Base-by-base conservation (phyloP, 371 early-diverging fungal genomes). In the Dichotomocladium elegans region DNA sequence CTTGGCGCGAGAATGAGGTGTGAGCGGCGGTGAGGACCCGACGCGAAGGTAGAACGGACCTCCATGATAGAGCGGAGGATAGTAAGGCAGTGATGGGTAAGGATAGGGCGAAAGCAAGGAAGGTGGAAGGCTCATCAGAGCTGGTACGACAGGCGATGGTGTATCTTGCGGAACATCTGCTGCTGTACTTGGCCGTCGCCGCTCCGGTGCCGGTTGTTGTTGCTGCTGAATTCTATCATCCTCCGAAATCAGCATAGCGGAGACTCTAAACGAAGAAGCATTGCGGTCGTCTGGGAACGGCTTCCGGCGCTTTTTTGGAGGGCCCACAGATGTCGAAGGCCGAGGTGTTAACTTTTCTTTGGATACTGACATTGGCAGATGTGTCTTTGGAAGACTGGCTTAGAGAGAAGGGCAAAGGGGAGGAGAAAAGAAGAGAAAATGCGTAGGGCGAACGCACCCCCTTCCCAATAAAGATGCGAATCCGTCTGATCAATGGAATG, bases 241-340 rank as follows among this genome's bases (percentile, higher is more conserved):
- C 29, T 47, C 47, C n/a, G n/a, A n/a, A n/a, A n/a, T n/a, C n/a
- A n/a, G n/a, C n/a, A n/a, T n/a, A 33, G 40, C 51, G 51, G 37
- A 50, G 40, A 34, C n/a, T 11, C n/a, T 27, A 50, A 27, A 19
- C 28, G 51, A 33, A 48, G 48, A 37, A 25, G 28, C 26, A 9
- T 24, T 28, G 21, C 15, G 21, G 22, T 47, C 34, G 12, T 47
- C 19, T 31, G 40, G 1, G 30, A 47, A 56, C 1, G 57, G 25
- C 25, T 50, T 48, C 25, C 57, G 41, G 27, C 57, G 57, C 41
- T 56, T 56, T 30, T 56, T 56, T 6, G 48, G 51, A 22, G 59
- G 59, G 6, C 47, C 57, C 15, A 29, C 14, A 26, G 52, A 30
- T 31, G 42, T 26, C 7, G 47, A 22, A 35, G 52, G 34, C 29